Evolutionary conservation across 1,139 yeast species (phyloP), one percentile per base, ranked within the genome.

Genomic region (Hyphopichia fennica): DNA sequence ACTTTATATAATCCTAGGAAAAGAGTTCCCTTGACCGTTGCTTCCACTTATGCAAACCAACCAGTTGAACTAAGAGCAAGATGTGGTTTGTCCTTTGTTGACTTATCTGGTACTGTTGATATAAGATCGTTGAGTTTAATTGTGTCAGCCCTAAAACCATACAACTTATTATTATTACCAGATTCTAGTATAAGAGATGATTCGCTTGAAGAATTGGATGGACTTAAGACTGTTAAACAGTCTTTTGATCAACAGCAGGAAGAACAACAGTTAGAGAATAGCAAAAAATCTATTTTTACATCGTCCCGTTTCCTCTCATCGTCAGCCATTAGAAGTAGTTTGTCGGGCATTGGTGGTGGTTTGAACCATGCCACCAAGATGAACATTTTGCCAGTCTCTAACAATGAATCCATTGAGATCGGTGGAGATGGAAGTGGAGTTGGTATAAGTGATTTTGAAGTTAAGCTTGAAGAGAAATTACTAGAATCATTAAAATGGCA

Each of bases 71-170:
- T 85, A 17, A 69, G 65, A 13, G 67, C 88, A 4, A 69, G 84
- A 46, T 90, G 97, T 62, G 84, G 84, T 1, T 66, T 91, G 17
- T 79, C 89, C 7, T 90, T 73, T 59, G 80, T 93, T 42, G 98
- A 93, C 59, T 72, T 91, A 47, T 81, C 91, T 14, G 96, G 97
- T 13, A 65, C 87, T 18, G 95, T 90, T 2, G 98, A 93, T 57
- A 72, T 85, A 46, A 75, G 97, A 48, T 91, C 98, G 0, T 66
- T 90, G 46, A 77, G 84, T 43, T 82, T 88, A 63, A 87, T 91
- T 46, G 75, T 89, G 35, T 88, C 95, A 27, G 77, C 87, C 2
- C 68, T 93, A 42, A 87, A 87, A 53, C 96, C 99, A 8, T 77
- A 82, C 43, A 84, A 84, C 54, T 72, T 91, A 38, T 69, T 93